A percentile compares a stretch with the other conserved stretches of the same genome.
These are phyloP conservation scores for Candida nitratophila DNA, from an alignment of 805 yeast species.

Conservation along the genomic window DNA sequence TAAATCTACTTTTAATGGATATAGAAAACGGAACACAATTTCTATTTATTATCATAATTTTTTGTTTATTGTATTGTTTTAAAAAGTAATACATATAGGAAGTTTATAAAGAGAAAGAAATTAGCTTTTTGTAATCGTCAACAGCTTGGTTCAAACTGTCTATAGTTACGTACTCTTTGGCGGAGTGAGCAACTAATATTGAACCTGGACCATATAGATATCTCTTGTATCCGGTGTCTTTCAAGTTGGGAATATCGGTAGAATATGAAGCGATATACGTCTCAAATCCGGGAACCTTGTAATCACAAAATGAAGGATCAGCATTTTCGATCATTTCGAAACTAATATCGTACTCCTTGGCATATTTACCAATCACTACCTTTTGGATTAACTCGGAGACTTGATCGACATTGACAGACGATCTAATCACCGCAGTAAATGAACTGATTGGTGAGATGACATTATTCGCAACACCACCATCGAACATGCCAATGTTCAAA, in stretches of 20 bases:
- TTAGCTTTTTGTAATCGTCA: constrained; percentile 42
- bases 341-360: constrained; percentile 18
- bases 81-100: too few relatives aligned
- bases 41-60: background rate
- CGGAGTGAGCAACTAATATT: constrained; percentile 54
- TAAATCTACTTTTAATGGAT: constrained; percentile 18
- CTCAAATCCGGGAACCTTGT: constrained; percentile 61
- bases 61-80: too few relatives aligned
- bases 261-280: constrained; percentile 26
- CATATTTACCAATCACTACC: constrained; percentile 23
- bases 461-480: constrained; percentile 61
- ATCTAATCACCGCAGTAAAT: constrained; percentile 45
- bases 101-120: constrained; percentile 14
- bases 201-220: constrained; percentile 66
- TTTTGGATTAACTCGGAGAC: constrained; percentile 29
- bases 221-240: constrained; percentile 28
- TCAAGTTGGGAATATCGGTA: constrained; percentile 41
- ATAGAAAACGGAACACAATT: constrained; percentile 20
- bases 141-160: constrained; percentile 43
- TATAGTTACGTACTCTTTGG: constrained; percentile 43
- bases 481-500: constrained; percentile 49
- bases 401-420: constrained; percentile 38
- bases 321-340: constrained; percentile 10
- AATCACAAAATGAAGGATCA: constrained; percentile 44
- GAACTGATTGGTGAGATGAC: constrained; percentile 54